These are phyloP conservation scores for Pezicula neosporulosa DNA, from an alignment of 2,329 filamentous ascomycete genomes.

Conservation along the genomic window DNA sequence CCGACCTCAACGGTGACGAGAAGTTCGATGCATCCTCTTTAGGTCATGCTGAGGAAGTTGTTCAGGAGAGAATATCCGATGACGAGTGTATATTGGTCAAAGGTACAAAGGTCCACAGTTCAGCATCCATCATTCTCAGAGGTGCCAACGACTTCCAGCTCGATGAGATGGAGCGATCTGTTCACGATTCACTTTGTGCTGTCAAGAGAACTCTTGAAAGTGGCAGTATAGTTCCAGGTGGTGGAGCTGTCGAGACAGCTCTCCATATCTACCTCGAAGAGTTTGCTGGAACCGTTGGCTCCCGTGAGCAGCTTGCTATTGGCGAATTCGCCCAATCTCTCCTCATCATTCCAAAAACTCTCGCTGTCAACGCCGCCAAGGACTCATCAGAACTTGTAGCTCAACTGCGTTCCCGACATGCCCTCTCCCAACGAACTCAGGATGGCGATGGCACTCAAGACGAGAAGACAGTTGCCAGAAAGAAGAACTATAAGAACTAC, in stretches of 20 bases:
- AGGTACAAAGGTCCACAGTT: constrained; percentile 90
- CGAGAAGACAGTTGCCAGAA: constrained; percentile 84
- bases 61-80: constrained; percentile 98
- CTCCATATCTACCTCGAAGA: constrained; percentile 99
- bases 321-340: constrained; percentile 95
- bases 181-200: constrained; percentile 94
- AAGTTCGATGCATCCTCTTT: constrained; percentile 89
- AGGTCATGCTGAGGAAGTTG: constrained; percentile 89
- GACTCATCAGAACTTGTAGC: constrained; percentile 93
- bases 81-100: constrained; percentile 97
- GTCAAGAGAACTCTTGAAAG: constrained; percentile 97
- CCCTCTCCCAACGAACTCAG: constrained; percentile 85
- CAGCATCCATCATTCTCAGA: constrained; percentile 92
- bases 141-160: constrained; percentile 95
- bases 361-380: constrained; percentile 96
- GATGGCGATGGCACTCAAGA: constrained; percentile 82
- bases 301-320: constrained; percentile 94
- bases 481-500: constrained; percentile 99
- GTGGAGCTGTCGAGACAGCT: constrained; percentile 96
- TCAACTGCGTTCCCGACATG: constrained; percentile 90
- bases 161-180: constrained; percentile 98
- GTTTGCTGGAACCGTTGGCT: constrained; percentile 95
- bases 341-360: constrained; percentile 90
- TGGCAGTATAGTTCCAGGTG: constrained; percentile 93
- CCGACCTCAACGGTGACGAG: constrained; percentile 96